Percentiles rank a stretch among this genome's conserved stretches.
Evolutionary conservation across 495 filamentous ascomycete species (phyloP).

Genomic region (Neurospora sp.): DNA sequence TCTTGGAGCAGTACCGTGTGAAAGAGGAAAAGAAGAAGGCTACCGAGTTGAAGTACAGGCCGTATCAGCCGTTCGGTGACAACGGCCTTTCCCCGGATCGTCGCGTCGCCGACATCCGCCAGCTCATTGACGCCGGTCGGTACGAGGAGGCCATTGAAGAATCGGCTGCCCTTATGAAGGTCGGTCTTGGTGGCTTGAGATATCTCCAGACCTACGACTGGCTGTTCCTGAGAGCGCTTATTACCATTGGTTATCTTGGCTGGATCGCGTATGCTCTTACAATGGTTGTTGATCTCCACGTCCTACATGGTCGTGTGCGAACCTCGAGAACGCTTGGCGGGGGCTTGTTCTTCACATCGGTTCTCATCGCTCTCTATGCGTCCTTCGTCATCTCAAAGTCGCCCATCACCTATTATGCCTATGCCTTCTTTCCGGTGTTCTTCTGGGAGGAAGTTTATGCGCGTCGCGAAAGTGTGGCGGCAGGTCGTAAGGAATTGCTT

Average conservation of each 20-base stretch:
- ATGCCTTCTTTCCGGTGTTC: conserved; percentile 79
- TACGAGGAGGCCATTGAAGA: conserved; percentile 68
- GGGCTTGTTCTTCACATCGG: conserved; percentile 59
- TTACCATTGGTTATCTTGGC: conserved; percentile 87
- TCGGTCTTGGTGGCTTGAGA: conserved; percentile 73
- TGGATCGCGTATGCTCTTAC: conserved; percentile 95
- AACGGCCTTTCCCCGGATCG: conserved; percentile 52
- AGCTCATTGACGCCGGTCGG: conserved; percentile 53
- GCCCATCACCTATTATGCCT: conserved; percentile 80
- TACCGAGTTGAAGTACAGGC: conserved; percentile 64
- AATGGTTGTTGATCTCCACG: conserved; percentile 82
- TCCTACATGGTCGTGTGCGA: conserved; percentile 62
- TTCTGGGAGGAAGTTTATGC: conserved; percentile 98
- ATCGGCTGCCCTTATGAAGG: conserved; percentile 63
- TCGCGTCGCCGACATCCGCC: conserved; percentile 56
- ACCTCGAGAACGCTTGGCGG: conserved; percentile 54
- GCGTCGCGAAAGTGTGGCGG: conserved; percentile 54
- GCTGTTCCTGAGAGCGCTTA: conserved; percentile 90
- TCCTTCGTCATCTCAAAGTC: conserved; percentile 71
- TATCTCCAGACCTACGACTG: conserved; percentile 95
- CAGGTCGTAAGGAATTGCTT: conserved; percentile 61
- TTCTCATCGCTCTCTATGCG: conserved; percentile 66
- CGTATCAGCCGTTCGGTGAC: conserved; percentile 53
- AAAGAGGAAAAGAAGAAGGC: conserved; percentile 81
- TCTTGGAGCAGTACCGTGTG: conserved; percentile 93